Base-by-base conservation (phyloP, 306 rosid species). In the Malus fusca region DNA sequence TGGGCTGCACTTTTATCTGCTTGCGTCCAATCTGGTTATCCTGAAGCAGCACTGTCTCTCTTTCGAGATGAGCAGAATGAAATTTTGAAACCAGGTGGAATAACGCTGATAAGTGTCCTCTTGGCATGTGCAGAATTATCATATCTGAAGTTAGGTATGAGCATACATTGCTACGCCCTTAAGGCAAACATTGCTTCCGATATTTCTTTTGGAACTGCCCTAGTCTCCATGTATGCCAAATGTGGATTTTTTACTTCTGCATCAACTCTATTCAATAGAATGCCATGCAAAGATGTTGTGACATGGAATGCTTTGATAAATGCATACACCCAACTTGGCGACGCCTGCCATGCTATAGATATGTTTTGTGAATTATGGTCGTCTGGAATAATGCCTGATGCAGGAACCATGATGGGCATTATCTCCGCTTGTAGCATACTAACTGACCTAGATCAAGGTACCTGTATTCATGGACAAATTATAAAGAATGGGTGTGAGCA, bases 231-330 rank as follows among this genome's bases (percentile, higher is more conserved):
- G 92, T 91, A 91, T 81, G 80, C 80, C 60, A 88, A 70, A 82
- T 86, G 83, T 67, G 77, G 85, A 68, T 73, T 75, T 52, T 85
- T 80, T 64, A 64, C 72, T 31, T 61, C 71, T 60, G 90, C 94
- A 19, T 48, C 72, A 77, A 62, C 6, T 18, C 23, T 91, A 31
- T 88, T 91, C 86, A 58, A 83, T 53, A 80, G 82, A 82, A 69
- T 88, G 82, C 83, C 76, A 6, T 66, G 68, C 67, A 89, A 72
- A 85, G 97, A 91, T 79, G 68, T 85, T 72, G 87, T 89, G 73
- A 85, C 89, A 23, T 91, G 97, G 94, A 91, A 91, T 86, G 79
- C 87, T 43, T 70, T 86, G 84, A 88, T 91, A 62, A 89, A 78
- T 60, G 97, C 88, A 43, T 80, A 75, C 69, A 46, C 83, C 44